Percentiles rank a stretch among this genome's conserved stretches.
These are phyloP conservation scores for Grosmannia serpens DNA, from an alignment of 2,329 filamentous ascomycete species.

Conservation along the genomic window DNA sequence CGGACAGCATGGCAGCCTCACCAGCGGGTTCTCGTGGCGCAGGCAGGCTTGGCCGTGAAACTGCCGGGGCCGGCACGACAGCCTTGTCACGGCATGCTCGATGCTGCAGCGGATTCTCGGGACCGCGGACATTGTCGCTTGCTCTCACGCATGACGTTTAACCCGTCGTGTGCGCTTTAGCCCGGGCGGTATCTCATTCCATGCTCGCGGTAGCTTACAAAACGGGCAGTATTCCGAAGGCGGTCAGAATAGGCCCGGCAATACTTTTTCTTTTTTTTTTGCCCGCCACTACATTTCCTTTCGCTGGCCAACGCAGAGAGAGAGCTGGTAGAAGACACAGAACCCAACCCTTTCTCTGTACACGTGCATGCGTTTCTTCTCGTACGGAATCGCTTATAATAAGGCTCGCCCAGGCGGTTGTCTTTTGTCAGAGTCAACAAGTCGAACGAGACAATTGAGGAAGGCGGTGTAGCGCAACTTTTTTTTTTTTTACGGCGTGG, in stretches of 20 bases:
- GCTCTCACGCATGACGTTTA: not conserved
- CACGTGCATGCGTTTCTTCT: no score
- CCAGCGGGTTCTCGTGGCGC: conserved; percentile 80
- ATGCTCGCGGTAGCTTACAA: not conserved
- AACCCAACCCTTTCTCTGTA: no score
- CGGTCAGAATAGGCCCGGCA: conserved; percentile 6
- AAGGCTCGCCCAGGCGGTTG: no score
- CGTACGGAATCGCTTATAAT: no score
- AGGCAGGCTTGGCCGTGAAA: conserved; percentile 43
- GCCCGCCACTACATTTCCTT: not conserved
- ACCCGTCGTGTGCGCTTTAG: not conserved
- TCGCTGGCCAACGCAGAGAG: not conserved
- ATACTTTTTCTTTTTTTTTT: not conserved
- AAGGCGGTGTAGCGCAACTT: conserved; percentile 11
- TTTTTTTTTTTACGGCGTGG: conserved; percentile 4
- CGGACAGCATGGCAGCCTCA: conserved; percentile 25
- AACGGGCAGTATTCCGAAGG: not conserved
- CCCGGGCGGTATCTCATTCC: not conserved
- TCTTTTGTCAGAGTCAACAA: not conserved
- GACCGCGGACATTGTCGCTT: conserved; percentile 2
- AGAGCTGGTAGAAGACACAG: not conserved
- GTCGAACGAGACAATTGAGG: not conserved
- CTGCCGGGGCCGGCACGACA: conserved; percentile 11
- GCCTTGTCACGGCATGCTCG: conserved; percentile 15
- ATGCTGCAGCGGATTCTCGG: not conserved